These are phyloP conservation scores for Hyaloscypha bicolor DNA, from an alignment of 495 filamentous ascomycete species.

Conservation along the genomic window DNA sequence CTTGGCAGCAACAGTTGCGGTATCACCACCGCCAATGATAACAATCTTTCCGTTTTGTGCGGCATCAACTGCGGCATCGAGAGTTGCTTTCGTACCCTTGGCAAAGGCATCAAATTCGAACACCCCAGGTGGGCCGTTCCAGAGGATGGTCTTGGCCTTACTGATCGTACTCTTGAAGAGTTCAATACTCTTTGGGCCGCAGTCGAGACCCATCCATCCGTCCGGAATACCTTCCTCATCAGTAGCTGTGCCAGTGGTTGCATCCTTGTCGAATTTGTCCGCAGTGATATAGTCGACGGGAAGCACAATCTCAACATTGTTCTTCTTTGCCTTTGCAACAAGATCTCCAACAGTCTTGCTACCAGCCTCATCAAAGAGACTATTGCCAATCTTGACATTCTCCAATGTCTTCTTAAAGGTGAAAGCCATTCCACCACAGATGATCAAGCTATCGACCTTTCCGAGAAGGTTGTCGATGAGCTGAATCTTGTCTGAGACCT, in stretches of 20 bases:
- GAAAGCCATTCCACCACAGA: slow-evolving; percentile 99
- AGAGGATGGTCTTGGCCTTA: slow-evolving; percentile 94
- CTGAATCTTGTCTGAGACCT: slow-evolving; percentile 99
- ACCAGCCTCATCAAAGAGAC: slow-evolving; percentile 91
- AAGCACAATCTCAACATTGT: slow-evolving; percentile 91
- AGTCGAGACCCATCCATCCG: slow-evolving; percentile 96
- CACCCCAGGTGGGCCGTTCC: slow-evolving; percentile 97
- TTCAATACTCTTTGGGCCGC: slow-evolving; percentile 83
- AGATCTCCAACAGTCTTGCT: slow-evolving; percentile 88
- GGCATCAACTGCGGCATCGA: slow-evolving; percentile 82
- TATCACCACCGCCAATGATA: slow-evolving; percentile 98
- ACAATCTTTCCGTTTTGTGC: slow-evolving; percentile 83
- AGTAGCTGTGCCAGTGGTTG: slow-evolving; percentile 77
- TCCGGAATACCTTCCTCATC: slow-evolving; percentile 91
- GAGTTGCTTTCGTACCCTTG: slow-evolving; percentile 83
- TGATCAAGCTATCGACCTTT: slow-evolving; percentile 95
- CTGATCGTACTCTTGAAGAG: slow-evolving; percentile 83
- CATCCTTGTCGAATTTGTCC: slow-evolving; percentile 90
- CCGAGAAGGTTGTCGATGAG: slow-evolving; percentile 97
- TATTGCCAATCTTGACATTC: slow-evolving; percentile 85
- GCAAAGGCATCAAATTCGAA: slow-evolving; percentile 97
- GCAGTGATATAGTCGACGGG: slow-evolving; percentile 95
- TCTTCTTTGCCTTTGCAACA: slow-evolving; percentile 93
- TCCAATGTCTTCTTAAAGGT: slow-evolving; percentile 99
- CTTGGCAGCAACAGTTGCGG: slow-evolving; percentile 96